Conservation (phyloP, 2,329 filamentous ascomycete species). For the Raffaelea ambrosiae region DNA sequence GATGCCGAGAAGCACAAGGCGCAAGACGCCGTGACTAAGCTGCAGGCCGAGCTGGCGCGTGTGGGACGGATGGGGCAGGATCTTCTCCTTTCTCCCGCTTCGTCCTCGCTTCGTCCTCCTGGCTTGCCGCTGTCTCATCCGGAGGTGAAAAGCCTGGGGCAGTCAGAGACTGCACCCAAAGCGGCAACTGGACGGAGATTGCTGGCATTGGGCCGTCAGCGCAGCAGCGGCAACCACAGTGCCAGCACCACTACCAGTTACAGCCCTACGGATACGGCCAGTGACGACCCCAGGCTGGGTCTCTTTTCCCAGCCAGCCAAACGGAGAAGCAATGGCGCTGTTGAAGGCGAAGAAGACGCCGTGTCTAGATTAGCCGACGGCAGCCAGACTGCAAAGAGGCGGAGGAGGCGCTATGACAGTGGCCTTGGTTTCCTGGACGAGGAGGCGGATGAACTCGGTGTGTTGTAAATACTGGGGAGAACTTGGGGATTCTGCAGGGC, state of each 20-base stretch:
- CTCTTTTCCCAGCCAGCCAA: too few species aligned
- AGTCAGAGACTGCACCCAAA: too few species aligned
- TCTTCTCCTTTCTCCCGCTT: too few species aligned
- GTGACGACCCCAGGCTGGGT: too few species aligned
- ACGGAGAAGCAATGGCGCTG: conserved; percentile 2
- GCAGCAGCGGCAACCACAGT: not conserved
- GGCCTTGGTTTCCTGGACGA: conserved; percentile 48
- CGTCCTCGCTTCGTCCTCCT: too few species aligned
- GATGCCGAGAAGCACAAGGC: conserved; percentile 31
- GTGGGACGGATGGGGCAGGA: conserved; percentile 38
- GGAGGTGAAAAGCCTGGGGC: too few species aligned
- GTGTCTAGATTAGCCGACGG: conserved; percentile 6
- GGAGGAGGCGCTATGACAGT: conserved; percentile 43
- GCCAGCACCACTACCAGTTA: not conserved
- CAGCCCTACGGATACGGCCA: too few species aligned
- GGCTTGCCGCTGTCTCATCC: too few species aligned
- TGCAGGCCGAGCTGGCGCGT: conserved; percentile 43
- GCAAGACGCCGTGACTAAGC: conserved; percentile 34
- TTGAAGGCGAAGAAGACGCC: conserved; percentile 12
- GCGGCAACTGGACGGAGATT: too few species aligned
- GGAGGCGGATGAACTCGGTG: conserved; percentile 13
- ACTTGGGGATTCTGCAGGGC: too few species aligned
- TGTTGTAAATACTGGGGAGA: too few species aligned
- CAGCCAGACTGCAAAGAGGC: conserved; percentile 15
- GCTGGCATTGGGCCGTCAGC: too few species aligned